A percentile compares a stretch with the other conserved stretches of the same genome.
These are phyloP conservation scores for Cardamine occulta DNA, from an alignment of 345 rosid species.

Conservation along the genomic window DNA sequence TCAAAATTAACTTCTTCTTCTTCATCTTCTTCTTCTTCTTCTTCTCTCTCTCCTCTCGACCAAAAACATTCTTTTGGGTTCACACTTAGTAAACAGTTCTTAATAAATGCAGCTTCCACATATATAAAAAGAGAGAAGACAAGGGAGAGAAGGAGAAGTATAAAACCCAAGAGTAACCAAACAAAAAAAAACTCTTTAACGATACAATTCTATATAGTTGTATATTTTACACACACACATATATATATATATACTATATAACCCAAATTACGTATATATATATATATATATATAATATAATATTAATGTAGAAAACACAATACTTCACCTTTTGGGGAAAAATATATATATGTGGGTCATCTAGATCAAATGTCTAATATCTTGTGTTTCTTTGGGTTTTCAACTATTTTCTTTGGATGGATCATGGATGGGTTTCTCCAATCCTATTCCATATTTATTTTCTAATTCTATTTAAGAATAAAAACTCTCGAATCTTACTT, in stretches of 20 bases:
- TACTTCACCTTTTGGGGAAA: background rate
- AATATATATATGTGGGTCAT: background rate
- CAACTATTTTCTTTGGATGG: background rate
- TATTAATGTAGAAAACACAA: background rate
- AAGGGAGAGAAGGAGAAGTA: conserved; percentile 12
- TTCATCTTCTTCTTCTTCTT: background rate
- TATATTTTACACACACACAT: background rate
- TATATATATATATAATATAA: background rate
- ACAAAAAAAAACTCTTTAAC: background rate
- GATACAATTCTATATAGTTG: background rate
- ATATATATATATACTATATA: background rate
- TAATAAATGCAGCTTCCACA: conserved; percentile 16
- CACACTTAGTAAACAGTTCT: conserved; percentile 21
- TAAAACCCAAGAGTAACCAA: background rate
- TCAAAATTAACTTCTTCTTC: conserved; percentile 14
- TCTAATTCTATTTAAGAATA: no score
- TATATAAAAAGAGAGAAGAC: conserved; percentile 23
- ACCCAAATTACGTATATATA: no score
- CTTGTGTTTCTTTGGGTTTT: conserved; percentile 5
- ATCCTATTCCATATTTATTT: no score
- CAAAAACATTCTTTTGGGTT: conserved; percentile 38
- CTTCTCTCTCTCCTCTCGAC: conserved; percentile 15
- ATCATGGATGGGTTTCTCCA: background rate
- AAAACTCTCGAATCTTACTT: no score
- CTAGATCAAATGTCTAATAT: background rate